Percentiles rank a stretch among this genome's conserved stretches.
Conservation (phyloP, 768 basidiomycete genomes). For the Hypholoma sublateritium region DNA sequence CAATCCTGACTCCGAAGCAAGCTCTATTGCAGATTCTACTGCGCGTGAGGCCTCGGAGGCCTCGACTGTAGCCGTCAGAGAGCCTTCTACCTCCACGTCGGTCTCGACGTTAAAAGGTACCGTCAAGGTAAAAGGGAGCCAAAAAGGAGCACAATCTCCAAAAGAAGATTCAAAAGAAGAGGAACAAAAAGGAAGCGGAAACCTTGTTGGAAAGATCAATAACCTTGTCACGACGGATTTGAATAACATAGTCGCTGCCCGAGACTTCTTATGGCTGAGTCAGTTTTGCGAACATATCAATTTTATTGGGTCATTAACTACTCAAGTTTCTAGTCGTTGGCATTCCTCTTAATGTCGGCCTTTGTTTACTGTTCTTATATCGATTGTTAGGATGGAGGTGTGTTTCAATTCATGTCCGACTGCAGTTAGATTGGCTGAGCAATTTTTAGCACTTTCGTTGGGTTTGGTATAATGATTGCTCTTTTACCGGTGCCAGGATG, state of each 20-base stretch:
- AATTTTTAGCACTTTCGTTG: slow-evolving; percentile 45
- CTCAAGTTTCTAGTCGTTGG: slow-evolving; percentile 24
- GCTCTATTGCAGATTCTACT: background rate
- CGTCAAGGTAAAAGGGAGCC: background rate
- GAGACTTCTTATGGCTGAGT: slow-evolving; percentile 18
- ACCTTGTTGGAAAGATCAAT: slow-evolving; percentile 74
- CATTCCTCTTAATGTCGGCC: slow-evolving; percentile 39
- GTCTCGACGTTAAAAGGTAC: background rate
- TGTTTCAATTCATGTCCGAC: slow-evolving; percentile 1
- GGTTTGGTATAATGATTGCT: slow-evolving; percentile 48
- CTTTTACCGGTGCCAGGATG: slow-evolving; percentile 59
- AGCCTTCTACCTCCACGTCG: slow-evolving; percentile 29
- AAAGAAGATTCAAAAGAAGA: background rate
- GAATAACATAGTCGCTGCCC: slow-evolving; percentile 30
- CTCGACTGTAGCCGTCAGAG: slow-evolving; percentile 23
- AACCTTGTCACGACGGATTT: slow-evolving; percentile 38
- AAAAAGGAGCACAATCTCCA: background rate
- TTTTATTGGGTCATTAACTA: background rate
- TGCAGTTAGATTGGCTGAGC: background rate
- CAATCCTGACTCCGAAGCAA: background rate
- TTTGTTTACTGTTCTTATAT: slow-evolving; percentile 46
- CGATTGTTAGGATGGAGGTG: slow-evolving; percentile 47
- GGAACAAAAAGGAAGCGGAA: slow-evolving; percentile 40
- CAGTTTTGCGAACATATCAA: slow-evolving; percentile 4
- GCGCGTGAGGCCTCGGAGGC: background rate